Evolutionary conservation across 139 green algal species (phyloP).

Genomic region (Coelastrella sp.): DNA sequence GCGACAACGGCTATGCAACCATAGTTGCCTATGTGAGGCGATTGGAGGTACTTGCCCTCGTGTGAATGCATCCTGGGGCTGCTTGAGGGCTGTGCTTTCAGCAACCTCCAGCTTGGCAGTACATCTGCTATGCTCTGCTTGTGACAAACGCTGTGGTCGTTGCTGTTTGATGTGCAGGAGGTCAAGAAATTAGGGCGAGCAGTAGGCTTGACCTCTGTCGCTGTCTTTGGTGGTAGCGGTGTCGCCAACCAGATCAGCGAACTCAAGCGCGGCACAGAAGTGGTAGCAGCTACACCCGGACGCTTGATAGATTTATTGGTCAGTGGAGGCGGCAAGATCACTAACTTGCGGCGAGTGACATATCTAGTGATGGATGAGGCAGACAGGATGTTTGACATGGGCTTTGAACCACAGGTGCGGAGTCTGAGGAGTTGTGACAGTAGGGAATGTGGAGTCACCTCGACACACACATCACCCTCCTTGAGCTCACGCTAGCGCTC

Average conservation of each 20-base stretch:
- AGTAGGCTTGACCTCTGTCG: slow-evolving; percentile 76
- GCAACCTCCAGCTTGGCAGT: background rate
- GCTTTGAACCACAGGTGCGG: slow-evolving; percentile 65
- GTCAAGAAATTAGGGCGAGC: slow-evolving; percentile 78
- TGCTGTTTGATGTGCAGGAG: slow-evolving; percentile 62
- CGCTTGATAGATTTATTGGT: slow-evolving; percentile 99
- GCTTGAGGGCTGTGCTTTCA: background rate
- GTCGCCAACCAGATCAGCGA: slow-evolving; percentile 94
- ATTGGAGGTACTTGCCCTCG: too few relatives aligned
- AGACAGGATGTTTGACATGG: slow-evolving; percentile 99
- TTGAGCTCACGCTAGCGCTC: too few relatives aligned
- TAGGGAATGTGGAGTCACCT: too few relatives aligned
- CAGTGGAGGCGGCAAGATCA: slow-evolving; percentile 90
- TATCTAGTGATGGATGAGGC: slow-evolving; percentile 99
- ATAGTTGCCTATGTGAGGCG: too few relatives aligned
- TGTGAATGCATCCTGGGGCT: too few relatives aligned
- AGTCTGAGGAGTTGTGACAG: too few relatives aligned
- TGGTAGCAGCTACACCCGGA: slow-evolving; percentile 96
- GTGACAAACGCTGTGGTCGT: background rate
- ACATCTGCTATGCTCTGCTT: background rate
- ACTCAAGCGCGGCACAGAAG: slow-evolving; percentile 93
- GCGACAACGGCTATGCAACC: too few relatives aligned
- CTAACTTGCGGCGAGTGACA: slow-evolving; percentile 96
- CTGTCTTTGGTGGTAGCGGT: slow-evolving; percentile 93
- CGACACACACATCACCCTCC: too few relatives aligned